phyloP scores from a whole-genome alignment of 116 monocot species.

The Posidonia oceanica region DNA sequence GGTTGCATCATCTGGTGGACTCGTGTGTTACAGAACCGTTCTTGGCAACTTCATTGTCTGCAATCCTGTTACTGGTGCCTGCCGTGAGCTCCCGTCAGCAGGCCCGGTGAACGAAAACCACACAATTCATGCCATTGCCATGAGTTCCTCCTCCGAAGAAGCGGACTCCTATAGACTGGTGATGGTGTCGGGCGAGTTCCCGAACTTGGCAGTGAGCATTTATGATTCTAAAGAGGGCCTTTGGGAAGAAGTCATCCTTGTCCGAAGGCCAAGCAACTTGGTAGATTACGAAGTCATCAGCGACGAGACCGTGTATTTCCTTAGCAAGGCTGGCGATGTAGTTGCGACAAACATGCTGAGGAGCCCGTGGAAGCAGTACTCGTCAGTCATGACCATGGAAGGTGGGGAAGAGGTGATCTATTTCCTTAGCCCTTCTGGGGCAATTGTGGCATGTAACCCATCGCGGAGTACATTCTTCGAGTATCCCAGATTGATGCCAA shows the following conservation, averaged over 20 bases:
- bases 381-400: slow-evolving; percentile 43
- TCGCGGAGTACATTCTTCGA: slow-evolving; percentile 29
- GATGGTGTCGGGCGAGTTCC: slow-evolving; percentile 44
- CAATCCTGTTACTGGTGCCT: slow-evolving; percentile 61
- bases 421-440: slow-evolving; percentile 72
- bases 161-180: slow-evolving; percentile 33
- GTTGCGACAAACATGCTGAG: slow-evolving; percentile 75
- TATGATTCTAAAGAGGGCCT: slow-evolving; percentile 30
- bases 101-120: neutral
- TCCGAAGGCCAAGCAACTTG: slow-evolving; percentile 9
- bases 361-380: slow-evolving; percentile 83
- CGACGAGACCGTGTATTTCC: slow-evolving; percentile 56
- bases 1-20: slow-evolving; percentile 53
- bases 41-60: slow-evolving; percentile 31
- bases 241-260: slow-evolving; percentile 40
- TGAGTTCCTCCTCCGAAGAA: slow-evolving; percentile 28
- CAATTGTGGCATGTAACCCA: slow-evolving; percentile 55
- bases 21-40: slow-evolving; percentile 46
- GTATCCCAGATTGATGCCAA: slow-evolving; percentile 54
- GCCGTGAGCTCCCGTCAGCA: slow-evolving; percentile 36
- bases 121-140: slow-evolving; percentile 67
- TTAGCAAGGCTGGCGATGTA: slow-evolving; percentile 83
- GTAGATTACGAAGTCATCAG: slow-evolving; percentile 5
- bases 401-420: slow-evolving; percentile 48
- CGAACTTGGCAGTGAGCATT: slow-evolving; percentile 26